Evolutionary conservation across 164 flowering plant genomes (phyloP).

Genomic region (Annona cherimola): DNA sequence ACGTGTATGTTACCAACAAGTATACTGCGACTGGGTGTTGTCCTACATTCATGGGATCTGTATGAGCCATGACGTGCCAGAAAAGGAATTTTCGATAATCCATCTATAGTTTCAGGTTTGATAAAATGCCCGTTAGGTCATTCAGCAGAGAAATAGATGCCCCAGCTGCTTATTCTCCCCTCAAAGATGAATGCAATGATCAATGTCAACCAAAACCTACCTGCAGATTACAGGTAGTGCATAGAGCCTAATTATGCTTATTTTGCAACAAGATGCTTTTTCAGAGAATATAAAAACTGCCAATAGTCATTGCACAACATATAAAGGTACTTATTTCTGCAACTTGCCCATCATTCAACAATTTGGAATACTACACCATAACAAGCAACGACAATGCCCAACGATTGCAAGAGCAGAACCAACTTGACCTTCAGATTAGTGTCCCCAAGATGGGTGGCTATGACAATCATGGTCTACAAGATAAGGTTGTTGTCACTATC

Average conservation of each 20-base stretch:
- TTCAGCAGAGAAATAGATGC: neutral
- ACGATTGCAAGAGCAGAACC: neutral
- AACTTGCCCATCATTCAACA: neutral
- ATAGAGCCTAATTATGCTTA: neutral
- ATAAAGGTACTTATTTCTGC: neutral
- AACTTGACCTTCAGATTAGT: neutral
- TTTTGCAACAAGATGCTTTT: neutral
- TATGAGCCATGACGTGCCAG: conserved; percentile 2
- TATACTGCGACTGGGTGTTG: conserved; percentile 29
- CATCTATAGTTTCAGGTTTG: neutral
- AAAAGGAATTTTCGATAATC: neutral
- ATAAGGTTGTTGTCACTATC: neutral
- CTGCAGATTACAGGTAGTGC: neutral
- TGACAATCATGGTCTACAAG: neutral
- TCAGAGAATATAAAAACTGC: neutral
- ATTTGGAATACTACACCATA: neutral
- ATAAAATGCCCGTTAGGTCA: no score
- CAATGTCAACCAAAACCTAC: no score
- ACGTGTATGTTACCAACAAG: conserved; percentile 83
- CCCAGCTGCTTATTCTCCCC: neutral
- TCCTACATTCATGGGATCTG: conserved; percentile 23
- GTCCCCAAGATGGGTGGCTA: neutral
- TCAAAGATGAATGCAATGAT: no score
- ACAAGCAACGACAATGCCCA: neutral
- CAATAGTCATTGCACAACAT: neutral